A percentile compares a stretch with the other conserved stretches of the same genome.
phyloP scores from a whole-genome alignment of 805 yeast genomes.

The Candida parachauliodes region DNA sequence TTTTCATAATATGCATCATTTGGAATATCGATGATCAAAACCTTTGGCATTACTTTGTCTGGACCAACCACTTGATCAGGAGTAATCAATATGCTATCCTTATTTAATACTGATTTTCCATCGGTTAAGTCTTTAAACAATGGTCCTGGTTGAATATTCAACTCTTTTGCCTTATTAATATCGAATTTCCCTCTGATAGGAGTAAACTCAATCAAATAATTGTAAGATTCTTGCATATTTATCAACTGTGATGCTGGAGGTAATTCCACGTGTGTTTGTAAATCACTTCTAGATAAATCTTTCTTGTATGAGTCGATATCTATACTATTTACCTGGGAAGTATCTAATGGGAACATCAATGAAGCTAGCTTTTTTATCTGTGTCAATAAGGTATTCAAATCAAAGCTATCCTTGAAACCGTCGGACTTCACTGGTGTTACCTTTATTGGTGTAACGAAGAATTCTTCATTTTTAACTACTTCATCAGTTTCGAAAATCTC shows the following conservation, averaged over 20 bases:
- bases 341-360: constrained; percentile 57
- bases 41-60: constrained; percentile 52
- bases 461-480: constrained; percentile 32
- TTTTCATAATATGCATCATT: constrained; percentile 36
- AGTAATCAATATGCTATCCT: constrained; percentile 52
- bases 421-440: constrained; percentile 11
- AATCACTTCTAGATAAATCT: constrained; percentile 35
- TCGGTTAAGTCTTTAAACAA: constrained; percentile 55
- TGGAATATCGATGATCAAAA: constrained; percentile 76
- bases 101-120: constrained; percentile 56
- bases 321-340: constrained; percentile 32
- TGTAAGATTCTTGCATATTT: constrained; percentile 47
- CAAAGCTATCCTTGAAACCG: not conserved
- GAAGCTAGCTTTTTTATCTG: constrained; percentile 38
- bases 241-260: constrained; percentile 23
- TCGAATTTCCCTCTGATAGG: constrained; percentile 77
- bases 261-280: constrained; percentile 35
- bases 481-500: constrained; percentile 26
- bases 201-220: constrained; percentile 63
- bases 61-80: constrained; percentile 75
- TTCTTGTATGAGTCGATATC: constrained; percentile 35
- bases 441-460: constrained; percentile 37
- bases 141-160: constrained; percentile 69
- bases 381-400: constrained; percentile 6
- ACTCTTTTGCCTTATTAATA: constrained; percentile 55